A percentile compares a stretch with the other conserved stretches of the same genome.
Conservation (phyloP, 306 rosid species). For the Begonia masoniana region DNA sequence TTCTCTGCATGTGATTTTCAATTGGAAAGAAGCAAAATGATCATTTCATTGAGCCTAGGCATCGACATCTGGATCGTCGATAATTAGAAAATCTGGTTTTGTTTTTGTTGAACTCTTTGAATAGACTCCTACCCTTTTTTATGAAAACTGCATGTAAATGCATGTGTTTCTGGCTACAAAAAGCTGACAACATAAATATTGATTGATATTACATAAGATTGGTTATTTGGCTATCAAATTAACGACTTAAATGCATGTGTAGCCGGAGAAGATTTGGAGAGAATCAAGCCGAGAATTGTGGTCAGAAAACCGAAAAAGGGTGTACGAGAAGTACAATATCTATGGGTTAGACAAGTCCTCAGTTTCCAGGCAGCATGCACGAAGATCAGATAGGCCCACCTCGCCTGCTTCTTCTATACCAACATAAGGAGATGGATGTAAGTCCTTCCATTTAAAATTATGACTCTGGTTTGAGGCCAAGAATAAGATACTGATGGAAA, state of each 20-base stretch:
- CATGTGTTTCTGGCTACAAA: neutral
- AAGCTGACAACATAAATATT: neutral
- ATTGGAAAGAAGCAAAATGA: neutral
- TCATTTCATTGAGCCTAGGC: too few species aligned
- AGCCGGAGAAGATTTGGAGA: slow-evolving; percentile 97
- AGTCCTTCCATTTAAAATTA: too few species aligned
- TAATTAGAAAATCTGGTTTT: too few species aligned
- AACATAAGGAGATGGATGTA: too few species aligned
- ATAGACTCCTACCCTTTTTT: neutral
- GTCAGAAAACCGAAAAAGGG: slow-evolving; percentile 86
- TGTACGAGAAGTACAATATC: slow-evolving; percentile 74
- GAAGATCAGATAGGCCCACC: too few species aligned
- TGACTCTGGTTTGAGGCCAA: too few species aligned
- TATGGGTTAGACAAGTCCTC: slow-evolving; percentile 53
- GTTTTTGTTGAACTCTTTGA: too few species aligned
- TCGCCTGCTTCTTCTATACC: too few species aligned
- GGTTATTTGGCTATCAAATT: neutral
- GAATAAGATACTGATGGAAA: too few species aligned
- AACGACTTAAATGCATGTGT: slow-evolving; percentile 20
- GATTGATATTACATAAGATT: neutral
- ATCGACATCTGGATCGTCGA: too few species aligned
- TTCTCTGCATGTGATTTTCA: neutral
- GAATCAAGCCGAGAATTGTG: slow-evolving; percentile 95
- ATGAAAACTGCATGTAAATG: neutral
- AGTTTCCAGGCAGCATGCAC: slow-evolving; percentile 24